phyloP scores from a whole-genome alignment of 495 filamentous ascomycete genomes.

The Penicillium cataractarum region DNA sequence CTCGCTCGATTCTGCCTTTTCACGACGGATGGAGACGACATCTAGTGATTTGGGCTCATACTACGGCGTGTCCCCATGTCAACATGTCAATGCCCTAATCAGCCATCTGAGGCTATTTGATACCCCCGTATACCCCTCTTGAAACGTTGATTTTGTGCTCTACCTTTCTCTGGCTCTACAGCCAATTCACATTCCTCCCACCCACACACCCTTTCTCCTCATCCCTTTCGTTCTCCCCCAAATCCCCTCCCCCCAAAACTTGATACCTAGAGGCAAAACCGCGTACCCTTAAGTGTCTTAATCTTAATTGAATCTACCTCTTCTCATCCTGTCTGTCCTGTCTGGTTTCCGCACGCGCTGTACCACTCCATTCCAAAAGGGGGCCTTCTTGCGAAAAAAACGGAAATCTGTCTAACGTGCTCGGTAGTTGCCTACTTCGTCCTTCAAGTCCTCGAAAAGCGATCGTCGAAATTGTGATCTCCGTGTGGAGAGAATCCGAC shows the following conservation, averaged over 20 bases:
- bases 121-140: not conserved
- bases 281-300: constrained; percentile 22
- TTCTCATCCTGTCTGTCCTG: not conserved
- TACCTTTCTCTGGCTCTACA: not conserved
- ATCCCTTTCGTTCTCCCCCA: not conserved
- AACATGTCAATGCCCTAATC: not conserved
- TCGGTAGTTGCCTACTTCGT: constrained; percentile 43
- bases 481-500: not conserved
- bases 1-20: not conserved
- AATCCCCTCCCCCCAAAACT: not conserved
- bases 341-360: constrained; percentile 2
- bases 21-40: not conserved
- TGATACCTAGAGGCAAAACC: constrained; percentile 11
- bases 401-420: constrained; percentile 26
- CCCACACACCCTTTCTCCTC: not conserved
- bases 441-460: constrained; percentile 37
- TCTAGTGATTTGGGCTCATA: not conserved
- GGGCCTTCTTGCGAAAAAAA: not conserved
- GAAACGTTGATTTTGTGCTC: not conserved
- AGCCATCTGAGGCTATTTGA: not conserved
- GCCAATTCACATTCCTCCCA: constrained; percentile 4
- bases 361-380: not conserved
- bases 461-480: constrained; percentile 28
- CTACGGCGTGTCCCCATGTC: not conserved
- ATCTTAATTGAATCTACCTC: constrained; percentile 25